Conservation (phyloP, 1,284 basidiomycete species). For the Inonotus obliquus region DNA sequence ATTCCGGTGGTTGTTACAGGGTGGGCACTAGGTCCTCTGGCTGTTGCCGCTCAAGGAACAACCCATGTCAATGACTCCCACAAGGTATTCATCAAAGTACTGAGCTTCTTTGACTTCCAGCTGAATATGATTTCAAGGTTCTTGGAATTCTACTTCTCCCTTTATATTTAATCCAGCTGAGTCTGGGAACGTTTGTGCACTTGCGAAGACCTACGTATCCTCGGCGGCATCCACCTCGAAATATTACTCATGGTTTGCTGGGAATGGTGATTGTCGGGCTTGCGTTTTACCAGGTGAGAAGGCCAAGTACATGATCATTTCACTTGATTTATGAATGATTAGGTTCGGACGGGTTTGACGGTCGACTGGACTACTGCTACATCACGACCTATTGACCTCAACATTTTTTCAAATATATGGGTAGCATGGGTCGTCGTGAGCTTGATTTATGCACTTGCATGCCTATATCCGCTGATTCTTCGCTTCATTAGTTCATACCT, state of each 20-base stretch:
- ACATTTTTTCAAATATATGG: conserved; percentile 37
- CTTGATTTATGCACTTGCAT: conserved; percentile 12
- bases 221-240: conserved; percentile 41
- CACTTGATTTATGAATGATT: conserved; percentile 8
- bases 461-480: not conserved
- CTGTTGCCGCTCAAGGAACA: conserved; percentile 41
- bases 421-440: conserved; percentile 40
- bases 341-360: conserved; percentile 38
- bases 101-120: not conserved
- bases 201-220: conserved; percentile 31
- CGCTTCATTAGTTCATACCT: conserved; percentile 35
- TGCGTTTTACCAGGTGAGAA: conserved; percentile 44
- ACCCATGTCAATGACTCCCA: conserved; percentile 44
- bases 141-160: conserved; percentile 51
- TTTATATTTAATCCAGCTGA: conserved; percentile 50
- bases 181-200: conserved; percentile 55
- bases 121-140: conserved; percentile 33
- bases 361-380: conserved; percentile 38
- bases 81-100: conserved; percentile 33
- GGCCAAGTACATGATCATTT: not conserved
- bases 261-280: conserved; percentile 42
- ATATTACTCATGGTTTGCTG: conserved; percentile 44
- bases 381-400: conserved; percentile 30
- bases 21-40: conserved; percentile 45
- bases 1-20: conserved; percentile 49